phyloP scores from a whole-genome alignment of 2,329 filamentous ascomycete species.

The Neocucurbitaria cava region DNA sequence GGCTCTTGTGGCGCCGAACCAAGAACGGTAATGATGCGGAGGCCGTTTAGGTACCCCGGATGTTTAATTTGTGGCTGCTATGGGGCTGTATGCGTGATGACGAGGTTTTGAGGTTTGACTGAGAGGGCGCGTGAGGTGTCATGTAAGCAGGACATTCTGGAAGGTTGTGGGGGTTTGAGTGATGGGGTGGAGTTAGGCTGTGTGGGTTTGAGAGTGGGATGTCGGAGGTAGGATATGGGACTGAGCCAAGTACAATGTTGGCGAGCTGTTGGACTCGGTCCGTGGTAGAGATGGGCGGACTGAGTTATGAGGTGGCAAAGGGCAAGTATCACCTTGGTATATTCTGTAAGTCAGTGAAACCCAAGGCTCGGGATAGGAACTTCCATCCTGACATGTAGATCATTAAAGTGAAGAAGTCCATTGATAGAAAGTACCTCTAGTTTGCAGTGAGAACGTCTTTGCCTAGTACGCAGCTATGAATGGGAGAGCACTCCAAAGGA shows the following conservation, averaged over 20 bases:
- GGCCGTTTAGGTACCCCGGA: slow-evolving; percentile 28
- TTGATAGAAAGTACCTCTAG: too few relatives aligned
- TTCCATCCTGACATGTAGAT: background rate
- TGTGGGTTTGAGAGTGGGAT: background rate
- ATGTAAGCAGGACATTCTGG: background rate
- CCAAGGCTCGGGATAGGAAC: background rate
- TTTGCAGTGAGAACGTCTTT: too few relatives aligned
- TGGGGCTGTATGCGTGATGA: slow-evolving; percentile 24
- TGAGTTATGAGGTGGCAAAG: background rate
- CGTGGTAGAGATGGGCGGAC: background rate
- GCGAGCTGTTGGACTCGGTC: background rate
- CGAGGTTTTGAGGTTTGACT: slow-evolving; percentile 1
- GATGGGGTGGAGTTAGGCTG: background rate
- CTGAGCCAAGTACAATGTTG: background rate
- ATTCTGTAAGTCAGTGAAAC: background rate
- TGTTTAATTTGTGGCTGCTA: slow-evolving; percentile 27
- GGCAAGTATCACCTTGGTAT: background rate
- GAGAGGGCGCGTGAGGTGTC: background rate
- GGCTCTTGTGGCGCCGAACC: slow-evolving; percentile 31
- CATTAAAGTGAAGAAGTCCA: background rate
- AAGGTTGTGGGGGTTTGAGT: background rate
- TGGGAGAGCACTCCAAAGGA: too few relatives aligned
- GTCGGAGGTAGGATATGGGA: background rate
- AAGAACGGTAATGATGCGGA: slow-evolving; percentile 15
- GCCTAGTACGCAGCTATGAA: too few relatives aligned